These are phyloP conservation scores for Mortierella sp. DNA, from an alignment of 371 early-diverging fungal genomes.

Conservation along the genomic window DNA sequence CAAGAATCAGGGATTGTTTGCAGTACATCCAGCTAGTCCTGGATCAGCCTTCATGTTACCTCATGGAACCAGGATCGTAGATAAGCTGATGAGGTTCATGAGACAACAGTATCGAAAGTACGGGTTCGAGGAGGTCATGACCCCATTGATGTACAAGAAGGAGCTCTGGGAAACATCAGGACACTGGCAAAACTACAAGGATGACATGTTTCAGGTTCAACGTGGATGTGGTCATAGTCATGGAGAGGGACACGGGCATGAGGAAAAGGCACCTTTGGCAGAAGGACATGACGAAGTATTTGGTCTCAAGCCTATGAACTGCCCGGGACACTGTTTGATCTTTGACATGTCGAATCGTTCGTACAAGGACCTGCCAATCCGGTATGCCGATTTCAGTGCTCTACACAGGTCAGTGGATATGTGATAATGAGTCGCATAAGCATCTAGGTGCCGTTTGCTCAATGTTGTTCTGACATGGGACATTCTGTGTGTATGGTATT, in stretches of 20 bases:
- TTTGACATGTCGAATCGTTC: constrained; percentile 86
- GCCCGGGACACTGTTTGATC: constrained; percentile 97
- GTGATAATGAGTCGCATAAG: neutral
- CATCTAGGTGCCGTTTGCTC: no score
- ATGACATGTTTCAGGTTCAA: constrained; percentile 71
- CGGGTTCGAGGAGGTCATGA: constrained; percentile 95
- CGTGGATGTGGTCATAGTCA: constrained; percentile 56
- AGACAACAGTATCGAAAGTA: constrained; percentile 85
- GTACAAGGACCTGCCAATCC: constrained; percentile 92
- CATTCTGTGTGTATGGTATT: constrained; percentile 2
- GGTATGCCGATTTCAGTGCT: constrained; percentile 96
- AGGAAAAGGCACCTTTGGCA: constrained; percentile 14
- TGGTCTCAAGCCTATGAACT: constrained; percentile 98
- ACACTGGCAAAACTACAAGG: constrained; percentile 96
- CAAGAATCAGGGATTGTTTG: constrained; percentile 64
- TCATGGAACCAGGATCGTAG: constrained; percentile 91
- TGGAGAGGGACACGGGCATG: constrained; percentile 52
- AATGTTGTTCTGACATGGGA: no score
- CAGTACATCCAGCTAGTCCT: constrained; percentile 86
- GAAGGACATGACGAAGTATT: constrained; percentile 68
- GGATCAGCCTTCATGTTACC: constrained; percentile 96
- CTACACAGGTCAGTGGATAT: constrained; percentile 72
- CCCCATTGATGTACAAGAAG: constrained; percentile 94
- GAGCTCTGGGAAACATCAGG: constrained; percentile 97
- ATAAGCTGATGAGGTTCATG: constrained; percentile 76